Evolutionary conservation across 441 rosid species (phyloP), one percentile per base, ranked within the genome.

Genomic region (Isatis lusitanica): DNA sequence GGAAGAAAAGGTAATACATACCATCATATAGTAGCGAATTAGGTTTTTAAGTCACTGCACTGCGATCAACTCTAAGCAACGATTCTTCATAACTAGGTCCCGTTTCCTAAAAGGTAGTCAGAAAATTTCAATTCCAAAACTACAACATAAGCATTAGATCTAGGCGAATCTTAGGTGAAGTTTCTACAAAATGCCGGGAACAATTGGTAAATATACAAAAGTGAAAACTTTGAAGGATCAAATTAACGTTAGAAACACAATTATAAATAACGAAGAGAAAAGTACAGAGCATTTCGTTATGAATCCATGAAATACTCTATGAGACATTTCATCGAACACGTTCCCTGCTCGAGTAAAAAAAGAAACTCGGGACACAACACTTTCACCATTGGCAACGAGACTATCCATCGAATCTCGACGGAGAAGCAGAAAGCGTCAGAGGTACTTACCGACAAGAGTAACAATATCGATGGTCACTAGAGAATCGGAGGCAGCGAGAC

Each of bases 261-360:
- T 33, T 2, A 10, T 0, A 7, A 33, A 57, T 70, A 12, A 70
- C 11, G n/a, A 12, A 18, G 42, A 26, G 0, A 38, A 36, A 50
- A 64, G 1, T 7, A 31, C 0, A 18, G 1, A 21, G 9, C 42
- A 21, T 46, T 44, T 33, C 43, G 31, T 9, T 1, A 13, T 50
- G 39, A 63, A 21, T 72, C 30, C 6, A 57, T 46, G 30, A 65
- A 0, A 30, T 1, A 4, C 3, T 21, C 71, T 15, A 10, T 64
- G 51, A 65, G 66, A 46, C 51, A 56, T 73, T 73, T 66, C 51
- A 46, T 63, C 76, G 64, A 72, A 44, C 64, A 72, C 7, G 9
- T 53, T 46, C 38, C 33, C 9, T 72, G 76, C 70, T 35, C 4
- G 56, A 52, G 38, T 52, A 6, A 51, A 63, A 30, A 1, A 57